phyloP scores from a whole-genome alignment of 352 stramenopile genomes.

The Pilasporangium apinafurcum region DNA sequence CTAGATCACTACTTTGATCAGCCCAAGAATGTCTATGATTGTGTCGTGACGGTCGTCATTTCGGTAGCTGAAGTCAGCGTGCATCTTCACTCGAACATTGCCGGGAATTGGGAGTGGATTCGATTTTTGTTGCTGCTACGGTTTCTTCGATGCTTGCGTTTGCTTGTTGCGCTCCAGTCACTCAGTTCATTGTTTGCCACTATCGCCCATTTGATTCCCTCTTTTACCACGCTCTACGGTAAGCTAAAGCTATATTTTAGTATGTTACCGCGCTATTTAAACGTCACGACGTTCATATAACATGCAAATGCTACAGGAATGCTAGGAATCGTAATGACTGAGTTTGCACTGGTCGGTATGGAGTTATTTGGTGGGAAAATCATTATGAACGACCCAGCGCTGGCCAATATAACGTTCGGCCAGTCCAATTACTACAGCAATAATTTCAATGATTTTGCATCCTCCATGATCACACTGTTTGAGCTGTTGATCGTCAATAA shows the following conservation, averaged over 20 bases:
- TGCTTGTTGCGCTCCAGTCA: conserved; percentile 37
- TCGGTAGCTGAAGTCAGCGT: conserved; percentile 47
- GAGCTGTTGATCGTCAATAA: conserved; percentile 77
- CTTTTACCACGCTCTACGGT: conserved; percentile 58
- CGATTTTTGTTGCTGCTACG: conserved; percentile 50
- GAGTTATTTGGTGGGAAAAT: conserved; percentile 61
- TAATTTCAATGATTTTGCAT: conserved; percentile 78
- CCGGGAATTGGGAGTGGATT: conserved; percentile 41
- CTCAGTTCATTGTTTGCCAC: conserved; percentile 51
- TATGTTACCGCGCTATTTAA: neutral
- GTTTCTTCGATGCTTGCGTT: conserved; percentile 46
- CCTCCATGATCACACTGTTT: conserved; percentile 57
- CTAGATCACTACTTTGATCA: conserved; percentile 50
- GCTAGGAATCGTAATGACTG: conserved; percentile 51
- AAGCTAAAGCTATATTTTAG: neutral
- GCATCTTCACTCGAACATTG: conserved; percentile 30
- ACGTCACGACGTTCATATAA: neutral
- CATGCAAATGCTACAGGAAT: conserved; percentile 21
- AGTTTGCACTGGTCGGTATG: conserved; percentile 54
- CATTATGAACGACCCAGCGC: conserved; percentile 17
- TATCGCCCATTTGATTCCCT: conserved; percentile 33
- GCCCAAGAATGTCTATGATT: conserved; percentile 80
- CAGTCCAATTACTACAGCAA: conserved; percentile 53
- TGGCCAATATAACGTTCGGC: conserved; percentile 34
- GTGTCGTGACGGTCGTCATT: conserved; percentile 61